Base-by-base conservation (phyloP, 2,329 filamentous ascomycete genomes). In the Fusarium guadeloupense region DNA sequence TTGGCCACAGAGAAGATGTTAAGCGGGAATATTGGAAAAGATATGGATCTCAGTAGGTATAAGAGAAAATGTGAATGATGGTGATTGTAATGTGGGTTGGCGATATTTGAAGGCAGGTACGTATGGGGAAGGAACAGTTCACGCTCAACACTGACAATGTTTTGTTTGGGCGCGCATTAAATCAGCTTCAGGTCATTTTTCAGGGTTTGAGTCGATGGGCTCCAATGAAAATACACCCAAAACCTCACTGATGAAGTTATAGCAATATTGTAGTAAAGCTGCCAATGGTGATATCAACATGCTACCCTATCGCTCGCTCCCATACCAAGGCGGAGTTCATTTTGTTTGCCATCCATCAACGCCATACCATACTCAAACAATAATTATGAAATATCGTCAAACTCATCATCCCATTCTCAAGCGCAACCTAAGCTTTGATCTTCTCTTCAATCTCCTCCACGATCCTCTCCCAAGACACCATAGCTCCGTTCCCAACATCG, bases 401-500 rank as follows among this genome's bases (percentile, higher is more conserved):
- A 14, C 4, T 20, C 6, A 17, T 5, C 14, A 21, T 8, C 1
- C 3, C 3, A 1, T 4, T n/a, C 9, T 1, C 1, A 12, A 1
- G 5, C 16, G 2, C 5, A 12, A 4, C 9, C n/a, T 25, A 52
- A 6, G 10, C 21, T 1, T 63, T 71, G n/a, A 88, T 66, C 52
- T 80, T 74, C 9, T 81, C 72, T 71, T 90, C 85, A 45, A 93
- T 83, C 2, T 84, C 78, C 9, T 73, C 72, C 9, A 95, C 91
- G 72, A 97, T 90, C 54, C 89, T 83, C 54, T 79, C 83, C 91
- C 91, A 96, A 46, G 91, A 86, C 71, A 84, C 85, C 93, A 97
- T 97, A 2, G 87, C 93, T 5, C 93, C 93, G 34, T 85, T 83
- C 0, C 93, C 93, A 3, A 89, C 83, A 76, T 97, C 93, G 13